phyloP scores from a whole-genome alignment of 1,284 basidiomycete genomes.

The Austropuccinia psidii region DNA sequence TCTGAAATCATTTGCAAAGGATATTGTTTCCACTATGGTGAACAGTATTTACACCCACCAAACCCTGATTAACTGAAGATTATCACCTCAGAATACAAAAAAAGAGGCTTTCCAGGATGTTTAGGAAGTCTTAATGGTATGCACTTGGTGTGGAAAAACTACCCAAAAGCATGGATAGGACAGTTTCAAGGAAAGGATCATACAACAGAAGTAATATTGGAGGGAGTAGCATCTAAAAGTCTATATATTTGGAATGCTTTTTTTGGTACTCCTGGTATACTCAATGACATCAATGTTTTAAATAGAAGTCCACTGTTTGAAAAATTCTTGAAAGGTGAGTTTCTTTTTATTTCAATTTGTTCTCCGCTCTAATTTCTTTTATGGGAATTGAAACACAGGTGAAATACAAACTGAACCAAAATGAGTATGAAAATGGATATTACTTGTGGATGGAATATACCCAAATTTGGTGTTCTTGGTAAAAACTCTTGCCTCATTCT shows the following conservation, averaged over 20 bases:
- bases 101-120: neutral
- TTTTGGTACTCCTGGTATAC: neutral
- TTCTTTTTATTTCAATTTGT: neutral
- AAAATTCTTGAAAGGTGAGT: neutral
- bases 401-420: neutral
- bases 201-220: neutral
- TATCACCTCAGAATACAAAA: neutral
- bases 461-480: neutral
- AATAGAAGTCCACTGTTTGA: neutral
- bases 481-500: neutral
- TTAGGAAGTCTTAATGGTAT: neutral
- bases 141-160: conserved; percentile 8
- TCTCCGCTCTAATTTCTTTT: too few species aligned
- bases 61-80: neutral
- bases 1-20: neutral
- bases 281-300: neutral
- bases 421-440: neutral
- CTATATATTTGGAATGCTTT: conserved; percentile 7
- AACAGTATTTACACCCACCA: neutral
- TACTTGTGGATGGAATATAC: conserved; percentile 1
- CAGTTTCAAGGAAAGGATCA: neutral
- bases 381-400: neutral
- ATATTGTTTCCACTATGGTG: neutral
- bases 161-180: neutral
- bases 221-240: neutral